Evolutionary conservation across 129 eudicot genomes (phyloP).

Genomic region (Artemisia annua): DNA sequence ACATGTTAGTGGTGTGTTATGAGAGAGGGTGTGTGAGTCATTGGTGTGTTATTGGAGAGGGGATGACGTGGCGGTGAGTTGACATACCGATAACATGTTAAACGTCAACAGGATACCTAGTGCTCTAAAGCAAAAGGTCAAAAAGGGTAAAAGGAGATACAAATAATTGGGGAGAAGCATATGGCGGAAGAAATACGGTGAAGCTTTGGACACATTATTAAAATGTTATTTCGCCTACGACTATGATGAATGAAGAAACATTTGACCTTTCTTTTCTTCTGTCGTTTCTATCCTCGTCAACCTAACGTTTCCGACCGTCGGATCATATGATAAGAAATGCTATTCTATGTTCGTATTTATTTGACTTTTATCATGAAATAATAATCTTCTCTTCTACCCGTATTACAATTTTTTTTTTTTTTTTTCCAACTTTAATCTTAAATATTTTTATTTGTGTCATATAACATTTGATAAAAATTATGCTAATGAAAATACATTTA

Average conservation of each 20-base stretch:
- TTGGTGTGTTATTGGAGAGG: too few species aligned
- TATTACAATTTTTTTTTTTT: too few species aligned
- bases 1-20: too few species aligned
- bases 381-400: too few species aligned
- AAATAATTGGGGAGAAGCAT: constrained; percentile 29
- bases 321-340: constrained; percentile 8
- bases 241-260: constrained; percentile 1
- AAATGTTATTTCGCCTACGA: constrained; percentile 5
- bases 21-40: too few species aligned
- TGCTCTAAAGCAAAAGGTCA: constrained; percentile 32
- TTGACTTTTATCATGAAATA: not conserved
- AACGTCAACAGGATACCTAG: too few species aligned
- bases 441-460: too few species aligned
- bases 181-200: constrained; percentile 29
- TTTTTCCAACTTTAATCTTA: too few species aligned
- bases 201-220: constrained; percentile 7
- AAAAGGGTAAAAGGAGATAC: constrained; percentile 23
- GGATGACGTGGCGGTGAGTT: too few species aligned
- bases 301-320: constrained; percentile 25
- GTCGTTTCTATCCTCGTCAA: constrained; percentile 26
- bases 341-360: not conserved
- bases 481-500: too few species aligned
- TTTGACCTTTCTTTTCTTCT: constrained; percentile 36
- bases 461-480: too few species aligned
- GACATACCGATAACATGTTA: too few species aligned